Base-by-base conservation (phyloP, 75 land plant species). In the Pinus albicaulis region DNA sequence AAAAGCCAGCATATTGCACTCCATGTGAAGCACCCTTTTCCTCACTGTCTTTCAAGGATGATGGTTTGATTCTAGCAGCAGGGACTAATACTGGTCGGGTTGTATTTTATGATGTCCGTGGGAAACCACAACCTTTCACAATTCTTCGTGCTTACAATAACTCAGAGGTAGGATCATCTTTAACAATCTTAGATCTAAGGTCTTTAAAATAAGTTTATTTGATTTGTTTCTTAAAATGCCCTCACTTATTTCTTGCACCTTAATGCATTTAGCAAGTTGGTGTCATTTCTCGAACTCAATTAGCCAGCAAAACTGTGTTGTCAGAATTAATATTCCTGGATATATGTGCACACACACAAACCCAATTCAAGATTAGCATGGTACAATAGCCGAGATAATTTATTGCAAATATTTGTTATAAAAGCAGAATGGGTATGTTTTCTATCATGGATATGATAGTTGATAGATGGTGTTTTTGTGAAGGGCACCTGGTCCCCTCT, bases 21-120 rank as follows among this genome's bases (percentile, higher is more conserved):
- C 76, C 95, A 62, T 89, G 81, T 83, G 98, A 97, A 31, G 91
- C 93, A 56, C 99, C 99, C 41, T 94, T 94, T 79, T 87, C 98
- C 41, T 97, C 99, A 38, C 26, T 97, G 74, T 93, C 91, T 71
- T 89, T 88, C 74, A 90, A 85, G 76, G 98, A 97, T 80, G 98
- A 94, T 85, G 99, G 95, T 73, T 87, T 71, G 78, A 83, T 81
- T 55, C 53, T 97, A 59, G 95, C 99, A 73, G 99, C 98, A 75
- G 99, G 99, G 38, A 97, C 99, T 78, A 94, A 88, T 64, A 89
- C 70, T 88, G 99, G 99, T 7, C 77, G 90, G 28, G 88, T 97
- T 22, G 96, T 95, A 58, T 97, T 97, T 70, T 97, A 95, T 88
- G 99, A 97, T 76, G 84, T 97, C 58, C 95, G 99, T 22, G 95